phyloP scores from a whole-genome alignment of 2,329 filamentous ascomycete species.

The Cercospora janseana region DNA sequence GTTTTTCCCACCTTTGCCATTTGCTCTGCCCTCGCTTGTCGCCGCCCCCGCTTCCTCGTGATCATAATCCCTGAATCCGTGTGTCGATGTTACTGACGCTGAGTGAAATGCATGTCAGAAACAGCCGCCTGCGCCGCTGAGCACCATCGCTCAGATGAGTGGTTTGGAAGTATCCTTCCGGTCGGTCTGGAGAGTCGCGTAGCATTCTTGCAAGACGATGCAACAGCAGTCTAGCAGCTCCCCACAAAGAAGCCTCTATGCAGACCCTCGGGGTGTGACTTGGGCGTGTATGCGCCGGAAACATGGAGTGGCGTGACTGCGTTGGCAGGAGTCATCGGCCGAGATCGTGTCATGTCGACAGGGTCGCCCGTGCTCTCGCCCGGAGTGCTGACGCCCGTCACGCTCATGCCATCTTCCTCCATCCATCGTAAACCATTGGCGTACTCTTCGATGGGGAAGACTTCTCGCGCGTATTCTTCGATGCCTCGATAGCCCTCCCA shows the following conservation, averaged over 20 bases:
- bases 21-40: too few relatives aligned
- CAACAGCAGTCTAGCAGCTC: conserved; percentile 33
- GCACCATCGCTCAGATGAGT: too few relatives aligned
- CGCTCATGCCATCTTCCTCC: conserved; percentile 49
- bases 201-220: too few relatives aligned
- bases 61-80: too few relatives aligned
- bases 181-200: too few relatives aligned
- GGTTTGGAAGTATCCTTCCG: too few relatives aligned
- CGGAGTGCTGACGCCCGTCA: conserved; percentile 20
- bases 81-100: too few relatives aligned
- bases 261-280: conserved; percentile 34
- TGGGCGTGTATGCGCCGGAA: conserved; percentile 36
- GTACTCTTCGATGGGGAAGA: conserved; percentile 90
- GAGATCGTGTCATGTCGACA: conserved; percentile 22
- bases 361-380: conserved; percentile 25
- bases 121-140: too few relatives aligned
- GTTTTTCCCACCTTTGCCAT: too few relatives aligned
- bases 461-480: conserved; percentile 91
- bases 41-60: too few relatives aligned
- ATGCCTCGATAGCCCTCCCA: conserved; percentile 91
- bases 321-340: conserved; percentile 33
- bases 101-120: too few relatives aligned
- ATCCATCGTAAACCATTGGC: conserved; percentile 95
- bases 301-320: conserved; percentile 28
- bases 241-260: conserved; percentile 35